phyloP scores from a whole-genome alignment of 805 yeast species.

The Myxozyma udenii region DNA sequence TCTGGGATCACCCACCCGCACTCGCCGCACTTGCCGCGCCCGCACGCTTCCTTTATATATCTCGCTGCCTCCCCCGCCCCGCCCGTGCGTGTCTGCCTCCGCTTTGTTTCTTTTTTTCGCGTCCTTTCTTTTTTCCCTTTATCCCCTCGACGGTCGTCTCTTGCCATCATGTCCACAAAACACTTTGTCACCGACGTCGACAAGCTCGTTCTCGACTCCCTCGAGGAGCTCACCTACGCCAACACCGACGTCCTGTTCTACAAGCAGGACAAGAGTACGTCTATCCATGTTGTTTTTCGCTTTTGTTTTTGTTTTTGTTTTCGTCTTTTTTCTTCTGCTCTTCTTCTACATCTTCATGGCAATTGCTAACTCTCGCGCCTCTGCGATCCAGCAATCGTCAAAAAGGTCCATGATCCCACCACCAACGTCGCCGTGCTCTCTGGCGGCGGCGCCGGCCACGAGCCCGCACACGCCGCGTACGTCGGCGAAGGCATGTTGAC shows the following conservation, averaged over 20 bases:
- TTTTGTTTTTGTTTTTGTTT: conserved; percentile 12
- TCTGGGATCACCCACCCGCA: neutral
- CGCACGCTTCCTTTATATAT: neutral
- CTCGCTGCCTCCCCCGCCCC: no score
- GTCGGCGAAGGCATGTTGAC: conserved; percentile 80
- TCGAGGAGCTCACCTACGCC: conserved; percentile 52
- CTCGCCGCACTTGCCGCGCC: neutral
- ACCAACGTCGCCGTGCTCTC: conserved; percentile 61
- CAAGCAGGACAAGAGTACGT: conserved; percentile 56
- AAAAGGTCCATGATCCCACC: conserved; percentile 33
- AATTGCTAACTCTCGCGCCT: neutral
- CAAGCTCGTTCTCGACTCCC: conserved; percentile 41
- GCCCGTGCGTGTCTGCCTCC: neutral
- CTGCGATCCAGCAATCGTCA: conserved; percentile 19
- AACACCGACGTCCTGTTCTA: conserved; percentile 56
- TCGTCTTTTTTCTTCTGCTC: neutral
- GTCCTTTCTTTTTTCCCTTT: neutral
- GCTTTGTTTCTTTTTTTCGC: neutral
- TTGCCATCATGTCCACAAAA: conserved; percentile 33
- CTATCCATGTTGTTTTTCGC: conserved; percentile 32
- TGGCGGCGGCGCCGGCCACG: conserved; percentile 97
- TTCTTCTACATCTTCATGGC: neutral
- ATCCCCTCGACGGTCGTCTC: neutral
- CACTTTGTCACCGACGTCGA: conserved; percentile 37
- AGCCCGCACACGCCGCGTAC: conserved; percentile 89